Evolutionary conservation across 1,284 basidiomycete species (phyloP).

Genomic region (Wallemia ichthyophaga): DNA sequence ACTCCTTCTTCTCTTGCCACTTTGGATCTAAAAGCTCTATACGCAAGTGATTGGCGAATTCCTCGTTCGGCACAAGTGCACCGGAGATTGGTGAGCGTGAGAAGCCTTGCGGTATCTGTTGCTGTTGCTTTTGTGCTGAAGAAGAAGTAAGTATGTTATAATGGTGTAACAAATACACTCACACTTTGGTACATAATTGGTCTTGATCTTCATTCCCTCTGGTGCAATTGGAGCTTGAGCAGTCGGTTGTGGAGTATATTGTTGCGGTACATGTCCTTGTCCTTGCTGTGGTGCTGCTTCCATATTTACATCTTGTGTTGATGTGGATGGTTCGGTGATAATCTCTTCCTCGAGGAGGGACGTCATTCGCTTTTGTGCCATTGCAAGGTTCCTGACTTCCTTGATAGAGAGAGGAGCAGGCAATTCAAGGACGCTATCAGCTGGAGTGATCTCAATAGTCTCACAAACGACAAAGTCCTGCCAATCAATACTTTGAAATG

Average conservation of each 20-base stretch:
- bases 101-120: constrained; percentile 1
- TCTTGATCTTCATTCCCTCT: constrained; percentile 80
- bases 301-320: constrained; percentile 5
- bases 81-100: constrained; percentile 32
- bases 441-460: constrained; percentile 88
- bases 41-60: constrained; percentile 89
- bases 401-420: constrained; percentile 82
- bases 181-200: constrained; percentile 85
- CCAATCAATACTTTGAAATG: constrained; percentile 95
- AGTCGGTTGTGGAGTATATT: background rate
- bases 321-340: constrained; percentile 17
- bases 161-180: constrained; percentile 14
- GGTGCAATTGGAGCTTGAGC: constrained; percentile 20
- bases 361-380: constrained; percentile 92
- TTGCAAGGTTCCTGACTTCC: constrained; percentile 81
- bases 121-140: constrained; percentile 7
- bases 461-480: constrained; percentile 97
- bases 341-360: constrained; percentile 83
- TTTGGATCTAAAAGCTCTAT: constrained; percentile 90
- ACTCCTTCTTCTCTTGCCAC: constrained; percentile 82
- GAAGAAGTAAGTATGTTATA: background rate
- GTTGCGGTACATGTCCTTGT: background rate
- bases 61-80: constrained; percentile 74
- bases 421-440: constrained; percentile 65
- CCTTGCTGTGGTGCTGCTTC: background rate